These are phyloP conservation scores for Linnemannia hyalina DNA, from an alignment of 192 early-diverging fungal genomes.

Conservation along the genomic window DNA sequence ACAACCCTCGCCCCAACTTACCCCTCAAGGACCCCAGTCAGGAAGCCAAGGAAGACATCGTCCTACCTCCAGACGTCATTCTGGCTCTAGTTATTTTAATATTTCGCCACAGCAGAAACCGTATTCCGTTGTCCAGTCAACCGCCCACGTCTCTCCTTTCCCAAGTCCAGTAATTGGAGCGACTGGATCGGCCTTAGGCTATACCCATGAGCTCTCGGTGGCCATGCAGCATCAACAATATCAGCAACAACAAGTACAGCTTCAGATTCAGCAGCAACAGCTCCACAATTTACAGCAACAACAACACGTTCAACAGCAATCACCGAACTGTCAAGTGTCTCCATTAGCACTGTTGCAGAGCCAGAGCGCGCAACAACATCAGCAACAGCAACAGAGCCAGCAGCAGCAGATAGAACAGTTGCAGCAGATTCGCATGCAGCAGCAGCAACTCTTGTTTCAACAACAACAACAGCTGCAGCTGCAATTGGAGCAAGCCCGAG, in stretches of 20 bases:
- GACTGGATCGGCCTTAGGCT: not conserved
- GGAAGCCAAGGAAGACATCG: slow-evolving; percentile 18
- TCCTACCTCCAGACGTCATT: slow-evolving; percentile 9
- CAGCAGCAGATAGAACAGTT: slow-evolving; percentile 36
- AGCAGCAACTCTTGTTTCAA: slow-evolving; percentile 34
- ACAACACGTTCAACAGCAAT: slow-evolving; percentile 19
- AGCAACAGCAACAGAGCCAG: not conserved
- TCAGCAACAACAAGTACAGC: slow-evolving; percentile 38
- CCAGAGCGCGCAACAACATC: slow-evolving; percentile 1
- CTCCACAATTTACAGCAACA: slow-evolving; percentile 33
- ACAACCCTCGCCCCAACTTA: slow-evolving; percentile 20
- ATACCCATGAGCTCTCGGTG: slow-evolving; percentile 26
- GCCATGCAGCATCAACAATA: slow-evolving; percentile 42
- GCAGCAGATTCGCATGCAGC: slow-evolving; percentile 32
- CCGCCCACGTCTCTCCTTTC: slow-evolving; percentile 14
- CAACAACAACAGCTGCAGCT: slow-evolving; percentile 42
- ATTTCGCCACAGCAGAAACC: slow-evolving; percentile 14
- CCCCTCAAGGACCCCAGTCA: not conserved
- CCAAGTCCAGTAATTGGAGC: slow-evolving; percentile 33
- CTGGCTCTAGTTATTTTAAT: slow-evolving; percentile 27
- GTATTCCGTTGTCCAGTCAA: not conserved
- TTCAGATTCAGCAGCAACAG: slow-evolving; percentile 41
- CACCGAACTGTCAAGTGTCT: slow-evolving; percentile 3
- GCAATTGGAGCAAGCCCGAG: slow-evolving; percentile 42
- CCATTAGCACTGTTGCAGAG: slow-evolving; percentile 22